These are phyloP conservation scores for Fusarium illudens DNA, from an alignment of 2,329 filamentous ascomycete species.

Conservation along the genomic window DNA sequence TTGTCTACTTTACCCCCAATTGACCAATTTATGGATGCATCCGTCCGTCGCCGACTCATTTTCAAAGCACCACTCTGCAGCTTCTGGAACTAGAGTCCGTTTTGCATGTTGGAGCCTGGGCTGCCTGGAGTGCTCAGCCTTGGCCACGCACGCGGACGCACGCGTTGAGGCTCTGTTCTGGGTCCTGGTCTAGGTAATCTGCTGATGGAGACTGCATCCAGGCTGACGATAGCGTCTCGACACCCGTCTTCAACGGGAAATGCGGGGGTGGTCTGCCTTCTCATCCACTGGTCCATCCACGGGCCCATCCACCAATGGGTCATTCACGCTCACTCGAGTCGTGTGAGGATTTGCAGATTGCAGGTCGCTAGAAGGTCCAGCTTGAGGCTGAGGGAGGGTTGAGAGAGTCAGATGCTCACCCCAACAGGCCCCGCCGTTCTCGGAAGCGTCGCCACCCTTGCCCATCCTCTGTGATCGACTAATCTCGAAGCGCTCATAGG, in stretches of 20 bases:
- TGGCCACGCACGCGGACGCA: neutral
- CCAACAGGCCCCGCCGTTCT: conserved; percentile 28
- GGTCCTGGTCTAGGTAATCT: conserved; percentile 7
- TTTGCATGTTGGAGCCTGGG: neutral
- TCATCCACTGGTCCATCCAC: neutral
- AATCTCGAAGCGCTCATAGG: conserved; percentile 31
- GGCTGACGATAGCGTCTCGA: conserved; percentile 12
- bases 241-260: conserved; percentile 3
- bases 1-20: neutral
- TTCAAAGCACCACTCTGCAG: neutral
- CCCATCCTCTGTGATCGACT: conserved; percentile 9
- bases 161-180: conserved; percentile 29
- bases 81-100: neutral
- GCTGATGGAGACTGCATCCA: conserved; percentile 1
- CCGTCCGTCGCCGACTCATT: conserved; percentile 3
- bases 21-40: neutral
- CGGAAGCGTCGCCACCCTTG: conserved; percentile 31
- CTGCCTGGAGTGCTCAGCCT: conserved; percentile 10
- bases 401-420: conserved; percentile 28
- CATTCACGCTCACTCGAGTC: conserved; percentile 10
- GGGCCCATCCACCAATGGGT: neutral
- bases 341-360: conserved; percentile 20
- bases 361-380: conserved; percentile 1
- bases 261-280: conserved; percentile 12
- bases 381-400: conserved; percentile 21